Conservation (phyloP, 75 land plant genomes). For the Pinus tabuliformis region DNA sequence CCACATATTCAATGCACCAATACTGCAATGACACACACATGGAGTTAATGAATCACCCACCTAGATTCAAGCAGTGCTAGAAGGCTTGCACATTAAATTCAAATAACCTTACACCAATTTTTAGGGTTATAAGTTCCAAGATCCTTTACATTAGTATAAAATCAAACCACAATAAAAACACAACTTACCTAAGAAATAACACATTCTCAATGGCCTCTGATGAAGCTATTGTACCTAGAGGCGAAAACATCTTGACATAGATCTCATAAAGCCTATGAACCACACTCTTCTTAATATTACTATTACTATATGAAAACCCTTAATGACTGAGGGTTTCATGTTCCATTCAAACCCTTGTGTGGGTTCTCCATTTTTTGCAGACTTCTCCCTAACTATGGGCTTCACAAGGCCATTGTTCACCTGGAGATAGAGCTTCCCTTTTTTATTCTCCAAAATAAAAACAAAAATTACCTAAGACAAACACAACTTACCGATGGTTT, state of each 20-base stretch:
- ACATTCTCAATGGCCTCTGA: conserved; percentile 1
- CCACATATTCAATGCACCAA: no score
- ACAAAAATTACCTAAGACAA: no score
- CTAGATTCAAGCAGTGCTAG: no score
- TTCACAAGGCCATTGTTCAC: no score
- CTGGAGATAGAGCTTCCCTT: no score
- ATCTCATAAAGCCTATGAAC: conserved; percentile 3
- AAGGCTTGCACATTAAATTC: no score
- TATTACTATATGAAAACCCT: not conserved
- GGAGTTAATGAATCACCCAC: no score
- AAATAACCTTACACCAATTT: not conserved
- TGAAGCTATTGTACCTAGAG: not conserved
- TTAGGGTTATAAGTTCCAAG: not conserved
- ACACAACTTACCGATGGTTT: no score
- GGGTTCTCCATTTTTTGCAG: not conserved
- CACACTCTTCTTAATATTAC: not conserved
- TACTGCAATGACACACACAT: no score
- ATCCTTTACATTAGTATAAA: not conserved
- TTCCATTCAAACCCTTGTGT: not conserved
- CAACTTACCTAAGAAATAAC: conserved; percentile 8
- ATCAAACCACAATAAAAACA: not conserved
- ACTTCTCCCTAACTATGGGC: not conserved
- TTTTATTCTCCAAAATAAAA: no score
- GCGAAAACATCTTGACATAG: conserved; percentile 6
- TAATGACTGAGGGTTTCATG: not conserved